Conservation (phyloP, 148 eudicot species). For the Vaccinium vitisidaea region DNA sequence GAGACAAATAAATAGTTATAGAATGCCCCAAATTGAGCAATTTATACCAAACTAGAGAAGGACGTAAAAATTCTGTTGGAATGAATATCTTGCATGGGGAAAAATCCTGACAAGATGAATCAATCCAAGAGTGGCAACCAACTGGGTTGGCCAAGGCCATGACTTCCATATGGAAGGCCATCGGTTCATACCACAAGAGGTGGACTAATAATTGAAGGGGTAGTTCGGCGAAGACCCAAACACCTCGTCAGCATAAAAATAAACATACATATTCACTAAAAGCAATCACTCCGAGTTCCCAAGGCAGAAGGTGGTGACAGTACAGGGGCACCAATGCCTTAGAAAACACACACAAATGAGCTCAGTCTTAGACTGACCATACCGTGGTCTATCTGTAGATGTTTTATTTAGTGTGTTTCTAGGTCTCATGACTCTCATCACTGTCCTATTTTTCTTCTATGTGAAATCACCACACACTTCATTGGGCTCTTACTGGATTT, state of each 20-base stretch:
- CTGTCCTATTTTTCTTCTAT: neutral
- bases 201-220: neutral
- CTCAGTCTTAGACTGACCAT: neutral
- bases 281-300: too few relatives aligned
- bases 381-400: neutral
- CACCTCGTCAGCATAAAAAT: neutral
- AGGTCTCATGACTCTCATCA: neutral
- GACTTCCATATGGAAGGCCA: neutral
- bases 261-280: too few relatives aligned
- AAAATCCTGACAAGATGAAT: neutral
- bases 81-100: neutral
- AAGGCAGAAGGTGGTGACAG: neutral
- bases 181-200: neutral
- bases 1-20: neutral
- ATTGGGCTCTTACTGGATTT: neutral
- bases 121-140: neutral
- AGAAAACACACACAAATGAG: neutral
- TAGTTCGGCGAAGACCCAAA: neutral
- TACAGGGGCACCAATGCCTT: neutral
- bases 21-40: neutral
- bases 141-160: neutral
- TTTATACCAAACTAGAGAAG: neutral
- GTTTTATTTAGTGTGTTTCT: neutral
- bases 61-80: neutral
- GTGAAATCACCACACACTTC: neutral